Evolutionary conservation across 495 filamentous ascomycete genomes (phyloP).

Genomic region (Lasiosphaeria ovina): DNA sequence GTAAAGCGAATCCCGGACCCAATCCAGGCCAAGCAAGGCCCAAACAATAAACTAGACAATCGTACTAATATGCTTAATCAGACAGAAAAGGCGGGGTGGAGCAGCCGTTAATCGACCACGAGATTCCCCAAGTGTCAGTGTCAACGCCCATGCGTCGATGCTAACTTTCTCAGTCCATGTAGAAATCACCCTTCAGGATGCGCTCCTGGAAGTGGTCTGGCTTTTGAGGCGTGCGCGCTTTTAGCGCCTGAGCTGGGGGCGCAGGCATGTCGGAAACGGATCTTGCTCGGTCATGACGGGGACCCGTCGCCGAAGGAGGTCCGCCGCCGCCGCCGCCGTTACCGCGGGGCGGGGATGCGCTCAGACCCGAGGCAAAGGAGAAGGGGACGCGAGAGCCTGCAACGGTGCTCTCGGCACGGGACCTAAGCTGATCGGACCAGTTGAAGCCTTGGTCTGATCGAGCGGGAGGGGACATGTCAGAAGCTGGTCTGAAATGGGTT

Average conservation of each 20-base stretch:
- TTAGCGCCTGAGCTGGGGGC: conserved; percentile 51
- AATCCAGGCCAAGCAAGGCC: not conserved
- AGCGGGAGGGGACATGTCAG: conserved; percentile 56
- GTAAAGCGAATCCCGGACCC: not conserved
- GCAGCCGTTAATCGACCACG: not conserved
- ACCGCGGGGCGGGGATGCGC: conserved; percentile 35
- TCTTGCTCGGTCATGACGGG: conserved; percentile 65
- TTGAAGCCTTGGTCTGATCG: conserved; percentile 84
- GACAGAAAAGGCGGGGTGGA: not conserved
- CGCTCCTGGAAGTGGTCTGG: conserved; percentile 94
- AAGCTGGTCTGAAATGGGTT: conserved; percentile 52
- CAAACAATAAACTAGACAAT: not conserved
- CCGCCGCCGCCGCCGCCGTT: conserved; percentile 37
- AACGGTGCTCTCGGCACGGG: conserved; percentile 79
- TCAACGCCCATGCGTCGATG: not conserved
- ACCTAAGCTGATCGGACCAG: conserved; percentile 91
- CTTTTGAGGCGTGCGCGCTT: conserved; percentile 50
- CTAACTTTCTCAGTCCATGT: conserved; percentile 74
- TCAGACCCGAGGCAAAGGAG: conserved; percentile 36
- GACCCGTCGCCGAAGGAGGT: conserved; percentile 27
- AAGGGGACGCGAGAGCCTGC: conserved; percentile 48
- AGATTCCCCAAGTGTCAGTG: not conserved
- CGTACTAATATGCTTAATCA: not conserved
- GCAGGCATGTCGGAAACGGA: conserved; percentile 68
- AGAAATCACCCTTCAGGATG: conserved; percentile 95